These are phyloP conservation scores for Ormosia semicastrata DNA, from an alignment of 306 rosid genomes.

Conservation along the genomic window DNA sequence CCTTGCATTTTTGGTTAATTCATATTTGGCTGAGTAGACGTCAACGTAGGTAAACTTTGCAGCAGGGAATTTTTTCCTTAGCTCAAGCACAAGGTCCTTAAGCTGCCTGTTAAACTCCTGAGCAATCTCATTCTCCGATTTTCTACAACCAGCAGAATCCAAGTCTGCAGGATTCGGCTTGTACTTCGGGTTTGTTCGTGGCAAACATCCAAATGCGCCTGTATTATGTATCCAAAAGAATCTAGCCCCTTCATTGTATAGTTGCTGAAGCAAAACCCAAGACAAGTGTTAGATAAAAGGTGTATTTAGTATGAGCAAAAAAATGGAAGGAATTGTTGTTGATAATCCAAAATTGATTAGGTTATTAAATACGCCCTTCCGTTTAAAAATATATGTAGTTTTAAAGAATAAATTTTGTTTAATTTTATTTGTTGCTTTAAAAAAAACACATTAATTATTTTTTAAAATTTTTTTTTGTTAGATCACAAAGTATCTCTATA, in stretches of 20 bases:
- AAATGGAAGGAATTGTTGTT: background rate
- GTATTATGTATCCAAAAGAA: slow-evolving; percentile 70
- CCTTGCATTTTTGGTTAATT: slow-evolving; percentile 48
- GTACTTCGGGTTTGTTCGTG: slow-evolving; percentile 27
- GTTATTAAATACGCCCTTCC: background rate
- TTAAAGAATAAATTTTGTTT: no score
- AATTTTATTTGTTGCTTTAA: no score
- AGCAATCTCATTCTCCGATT: slow-evolving; percentile 50
- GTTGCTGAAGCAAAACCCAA: slow-evolving; percentile 40
- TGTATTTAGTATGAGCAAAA: background rate
- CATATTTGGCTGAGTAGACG: slow-evolving; percentile 57
- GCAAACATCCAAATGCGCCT: slow-evolving; percentile 70
- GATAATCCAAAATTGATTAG: background rate
- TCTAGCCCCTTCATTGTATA: slow-evolving; percentile 62
- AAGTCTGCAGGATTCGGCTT: slow-evolving; percentile 11
- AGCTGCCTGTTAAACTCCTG: slow-evolving; percentile 62
- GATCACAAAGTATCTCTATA: no score
- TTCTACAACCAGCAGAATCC: slow-evolving; percentile 53
- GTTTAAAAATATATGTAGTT: no score
- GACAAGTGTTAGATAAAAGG: background rate
- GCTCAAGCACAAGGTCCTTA: slow-evolving; percentile 34
- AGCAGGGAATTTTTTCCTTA: slow-evolving; percentile 32
- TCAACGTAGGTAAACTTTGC: slow-evolving; percentile 59
- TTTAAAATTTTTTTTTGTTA: no score
- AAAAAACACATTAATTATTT: no score